phyloP scores from a whole-genome alignment of 108 stramenopile species.

The Conticribra guillardii region DNA sequence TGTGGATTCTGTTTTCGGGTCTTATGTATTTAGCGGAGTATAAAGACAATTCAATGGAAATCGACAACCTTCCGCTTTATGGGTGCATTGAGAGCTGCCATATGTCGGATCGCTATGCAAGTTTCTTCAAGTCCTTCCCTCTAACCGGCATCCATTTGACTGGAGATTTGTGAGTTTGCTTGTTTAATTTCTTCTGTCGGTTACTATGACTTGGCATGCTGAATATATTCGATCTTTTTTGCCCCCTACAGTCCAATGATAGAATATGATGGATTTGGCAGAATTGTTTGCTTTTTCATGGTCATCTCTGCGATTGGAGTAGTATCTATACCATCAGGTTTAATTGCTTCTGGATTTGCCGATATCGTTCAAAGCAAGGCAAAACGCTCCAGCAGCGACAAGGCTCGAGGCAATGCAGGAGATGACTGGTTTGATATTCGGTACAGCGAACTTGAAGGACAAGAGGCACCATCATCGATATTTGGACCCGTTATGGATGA shows the following conservation, averaged over 20 bases:
- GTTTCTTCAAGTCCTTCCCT: constrained; percentile 71
- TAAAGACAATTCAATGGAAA: constrained; percentile 67
- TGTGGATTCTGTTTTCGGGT: constrained; percentile 85
- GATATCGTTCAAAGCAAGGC: constrained; percentile 84
- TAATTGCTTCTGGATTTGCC: constrained; percentile 89
- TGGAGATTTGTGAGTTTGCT: constrained; percentile 31
- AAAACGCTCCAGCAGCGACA: constrained; percentile 34
- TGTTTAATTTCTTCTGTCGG: not conserved
- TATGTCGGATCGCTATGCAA: constrained; percentile 72
- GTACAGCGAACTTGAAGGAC: constrained; percentile 58
- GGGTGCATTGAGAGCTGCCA: constrained; percentile 70
- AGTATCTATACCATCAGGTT: constrained; percentile 84
- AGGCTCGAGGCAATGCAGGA: constrained; percentile 46
- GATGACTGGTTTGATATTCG: constrained; percentile 86
- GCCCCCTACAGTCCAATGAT: constrained; percentile 55
- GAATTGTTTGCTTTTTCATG: constrained; percentile 75
- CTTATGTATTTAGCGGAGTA: constrained; percentile 81
- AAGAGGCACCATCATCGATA: constrained; percentile 56
- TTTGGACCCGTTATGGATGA: constrained; percentile 70
- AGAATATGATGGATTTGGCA: constrained; percentile 66
- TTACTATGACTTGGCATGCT: not conserved
- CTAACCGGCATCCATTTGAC: constrained; percentile 72
- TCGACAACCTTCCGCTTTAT: constrained; percentile 76
- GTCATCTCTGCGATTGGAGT: constrained; percentile 92
- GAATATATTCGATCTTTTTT: not conserved